Percentiles rank a stretch among this genome's conserved stretches.
These are phyloP conservation scores for Phytophthora constricta DNA, from an alignment of 352 stramenopile genomes.

Conservation along the genomic window DNA sequence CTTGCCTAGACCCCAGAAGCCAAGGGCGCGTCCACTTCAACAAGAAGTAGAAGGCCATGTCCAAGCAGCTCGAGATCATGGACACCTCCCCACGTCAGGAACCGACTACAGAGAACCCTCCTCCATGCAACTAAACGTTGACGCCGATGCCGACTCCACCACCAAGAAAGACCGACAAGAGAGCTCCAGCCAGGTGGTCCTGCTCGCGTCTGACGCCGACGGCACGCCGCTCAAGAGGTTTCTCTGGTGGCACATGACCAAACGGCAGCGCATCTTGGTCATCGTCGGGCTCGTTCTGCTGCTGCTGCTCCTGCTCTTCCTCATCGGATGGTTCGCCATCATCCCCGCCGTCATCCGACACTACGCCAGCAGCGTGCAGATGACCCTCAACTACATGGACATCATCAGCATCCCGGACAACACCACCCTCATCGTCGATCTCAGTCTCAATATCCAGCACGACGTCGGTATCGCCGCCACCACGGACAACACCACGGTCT, in stretches of 20 bases:
- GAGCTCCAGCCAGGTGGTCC: slow-evolving; percentile 6
- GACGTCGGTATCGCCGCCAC: slow-evolving; percentile 41
- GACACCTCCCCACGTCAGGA: slow-evolving; percentile 18
- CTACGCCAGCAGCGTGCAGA: slow-evolving; percentile 52
- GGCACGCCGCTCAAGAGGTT: slow-evolving; percentile 43
- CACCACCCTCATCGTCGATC: slow-evolving; percentile 45
- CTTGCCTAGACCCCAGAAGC: too few relatives aligned
- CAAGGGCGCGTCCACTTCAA: too few relatives aligned
- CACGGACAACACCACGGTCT: slow-evolving; percentile 50
- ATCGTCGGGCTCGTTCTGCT: slow-evolving; percentile 50
- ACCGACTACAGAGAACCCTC: slow-evolving; percentile 19
- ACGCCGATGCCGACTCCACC: not conserved
- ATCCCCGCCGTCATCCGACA: slow-evolving; percentile 61
- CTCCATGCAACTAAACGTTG: slow-evolving; percentile 24
- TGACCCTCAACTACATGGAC: slow-evolving; percentile 73
- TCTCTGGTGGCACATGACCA: slow-evolving; percentile 60
- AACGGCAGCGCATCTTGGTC: slow-evolving; percentile 47
- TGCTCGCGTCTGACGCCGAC: slow-evolving; percentile 7
- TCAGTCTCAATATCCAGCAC: slow-evolving; percentile 60
- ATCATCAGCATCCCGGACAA: slow-evolving; percentile 49
- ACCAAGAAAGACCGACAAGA: slow-evolving; percentile 15
- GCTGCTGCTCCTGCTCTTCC: slow-evolving; percentile 42
- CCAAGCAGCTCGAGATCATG: slow-evolving; percentile 14
- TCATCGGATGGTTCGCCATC: slow-evolving; percentile 68
- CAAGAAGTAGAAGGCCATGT: too few relatives aligned